Evolutionary conservation across 371 early-diverging fungal genomes (phyloP), one percentile per base, ranked within the genome.

Genomic region (Umbelopsis sp.): DNA sequence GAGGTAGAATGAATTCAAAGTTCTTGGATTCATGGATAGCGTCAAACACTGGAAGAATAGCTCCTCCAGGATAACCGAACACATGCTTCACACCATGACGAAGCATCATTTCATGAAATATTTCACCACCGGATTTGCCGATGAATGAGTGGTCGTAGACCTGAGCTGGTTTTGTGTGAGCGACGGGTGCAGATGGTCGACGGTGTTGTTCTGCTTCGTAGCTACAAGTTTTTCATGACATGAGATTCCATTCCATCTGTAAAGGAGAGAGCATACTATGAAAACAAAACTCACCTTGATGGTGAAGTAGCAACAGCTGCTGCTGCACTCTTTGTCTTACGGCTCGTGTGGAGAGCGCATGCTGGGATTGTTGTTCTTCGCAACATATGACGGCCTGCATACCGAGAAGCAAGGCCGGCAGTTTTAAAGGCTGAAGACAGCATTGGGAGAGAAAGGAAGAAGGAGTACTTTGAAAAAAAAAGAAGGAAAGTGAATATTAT

Each of bases 41-140:
- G 80, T 97, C 97, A 79, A 95, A 97, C 4, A 98, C 97, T 14
- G 98, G 99, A 67, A 97, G 86, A 74, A 97, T 97, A 22, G 99
- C 98, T 66, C 97, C 97, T 67, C 97, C 99, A 50, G 97, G 97
- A 74, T 98, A 98, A 14, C 99, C 99, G 85, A 98, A 98, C 57
- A 97, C 86, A 70, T 93, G 92, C 76, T 95, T 91, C 29, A 98
- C 98, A 63, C 86, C 84, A 69, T 97, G 96, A 63, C 94, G 86
- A 64, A 95, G 84, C 96, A 98, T 96, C 97, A 97, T 96, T 73
- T 97, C 96, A 80, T 98, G 98, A 75, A 98, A 97, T 74, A 98
- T 97, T 79, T 97, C 91, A 50, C 98, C 98, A 71, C 98, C 98
- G n/a, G 96, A 93, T 91, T 93, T 91, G 48, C 98, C 98, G 10